Base-by-base conservation (phyloP, 1,284 basidiomycete genomes). In the Ustilago hordei region DNA sequence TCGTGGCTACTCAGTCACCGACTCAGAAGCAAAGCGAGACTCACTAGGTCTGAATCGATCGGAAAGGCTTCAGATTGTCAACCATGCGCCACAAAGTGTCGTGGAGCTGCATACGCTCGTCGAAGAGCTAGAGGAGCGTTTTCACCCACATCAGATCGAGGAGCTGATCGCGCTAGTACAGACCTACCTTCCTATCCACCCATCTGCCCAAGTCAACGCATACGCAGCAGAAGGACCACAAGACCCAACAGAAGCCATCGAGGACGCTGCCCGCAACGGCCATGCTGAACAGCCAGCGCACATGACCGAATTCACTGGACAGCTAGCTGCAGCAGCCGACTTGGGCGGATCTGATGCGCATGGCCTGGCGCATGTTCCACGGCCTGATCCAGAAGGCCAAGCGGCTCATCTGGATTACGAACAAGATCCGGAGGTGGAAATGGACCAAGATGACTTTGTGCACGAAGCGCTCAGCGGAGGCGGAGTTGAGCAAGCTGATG, bases 71-170 rank as follows among this genome's bases (percentile, higher is more conserved):
- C 94, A 96, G 84, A 90, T 96, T 39, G 91, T 94, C 55, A 97
- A 98, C 84, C 89, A 96, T 15, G 92, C 92, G 0, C 95, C 95
- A 1, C 91, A 89, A 5, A 90, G 91, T 56, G 88, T 91, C 0
- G 93, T 97, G 35, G 94, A 95, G 84, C 90, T 98, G 28, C 95
- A 97, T 80, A 92, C 94, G 55, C 94, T 95, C 79, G 91, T 98
- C 15, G 94, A 97, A 86, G 94, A 96, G 85, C 88, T 94, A 2
- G 93, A 95, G 86, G 92, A 93, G 73, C 90, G 95, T 47, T 89
- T 95, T 0, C 89, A 68, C 36, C 63, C 63, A 8, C 55, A 91
- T 28, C 88, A 89, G 43, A 92, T 95, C 87, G 89, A 92, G 17
- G 89, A 91, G 19, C 90, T 97, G 9, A 88, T 94, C 3, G 78